Evolutionary conservation across 2,329 filamentous ascomycete species (phyloP).

Genomic region (Fusarium setosum): DNA sequence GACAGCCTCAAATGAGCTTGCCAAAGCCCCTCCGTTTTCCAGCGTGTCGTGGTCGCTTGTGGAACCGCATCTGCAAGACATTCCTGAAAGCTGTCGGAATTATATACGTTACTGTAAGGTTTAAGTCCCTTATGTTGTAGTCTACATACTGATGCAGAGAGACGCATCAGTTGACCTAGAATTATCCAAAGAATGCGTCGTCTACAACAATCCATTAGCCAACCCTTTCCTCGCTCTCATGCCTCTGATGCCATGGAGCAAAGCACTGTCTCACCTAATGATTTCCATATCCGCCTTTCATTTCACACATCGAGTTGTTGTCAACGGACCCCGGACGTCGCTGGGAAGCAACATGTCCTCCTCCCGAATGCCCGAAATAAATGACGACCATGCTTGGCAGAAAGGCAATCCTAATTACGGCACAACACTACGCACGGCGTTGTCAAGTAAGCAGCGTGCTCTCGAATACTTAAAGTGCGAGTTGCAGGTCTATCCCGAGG

Average conservation of each 20-base stretch:
- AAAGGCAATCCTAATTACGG: neutral
- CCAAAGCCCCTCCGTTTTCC: neutral
- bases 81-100: conserved; percentile 12
- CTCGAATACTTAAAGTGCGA: conserved; percentile 5
- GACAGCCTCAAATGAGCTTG: neutral
- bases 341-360: neutral
- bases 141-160: neutral
- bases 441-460: conserved; percentile 16
- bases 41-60: conserved; percentile 6
- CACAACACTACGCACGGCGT: neutral
- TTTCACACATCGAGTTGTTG: conserved; percentile 10
- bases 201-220: conserved; percentile 12
- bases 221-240: conserved; percentile 21
- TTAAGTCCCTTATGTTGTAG: too few relatives aligned
- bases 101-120: conserved; percentile 23
- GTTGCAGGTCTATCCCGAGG: neutral
- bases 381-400: conserved; percentile 1
- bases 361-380: neutral
- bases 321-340: neutral
- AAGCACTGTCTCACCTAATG: conserved; percentile 15
- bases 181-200: conserved; percentile 21
- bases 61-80: conserved; percentile 20
- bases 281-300: conserved; percentile 22
- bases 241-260: conserved; percentile 16
- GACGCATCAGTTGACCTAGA: conserved; percentile 9